Evolutionary conservation across 164 flowering plant species (phyloP).

Genomic region (Paratinospora sagittata): DNA sequence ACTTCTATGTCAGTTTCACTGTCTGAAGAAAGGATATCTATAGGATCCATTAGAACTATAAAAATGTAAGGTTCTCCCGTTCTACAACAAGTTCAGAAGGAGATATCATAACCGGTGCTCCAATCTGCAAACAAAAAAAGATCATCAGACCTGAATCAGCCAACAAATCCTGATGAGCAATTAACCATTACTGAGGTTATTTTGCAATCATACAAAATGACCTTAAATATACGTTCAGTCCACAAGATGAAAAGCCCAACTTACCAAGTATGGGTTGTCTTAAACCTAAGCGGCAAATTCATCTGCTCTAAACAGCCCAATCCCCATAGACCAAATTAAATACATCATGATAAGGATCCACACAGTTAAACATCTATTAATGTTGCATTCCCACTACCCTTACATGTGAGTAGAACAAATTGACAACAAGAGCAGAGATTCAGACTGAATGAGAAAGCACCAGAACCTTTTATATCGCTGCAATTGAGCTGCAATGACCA

Average conservation of each 20-base stretch:
- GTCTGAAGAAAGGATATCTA: constrained; percentile 73
- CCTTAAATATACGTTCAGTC: background rate
- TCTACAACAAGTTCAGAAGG: constrained; percentile 13
- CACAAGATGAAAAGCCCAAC: background rate
- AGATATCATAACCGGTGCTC: constrained; percentile 10
- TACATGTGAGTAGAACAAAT: constrained; percentile 3
- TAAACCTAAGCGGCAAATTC: constrained; percentile 24
- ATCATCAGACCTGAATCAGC: background rate
- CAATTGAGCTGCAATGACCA: background rate
- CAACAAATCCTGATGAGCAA: background rate
- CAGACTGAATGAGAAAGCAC: constrained; percentile 5
- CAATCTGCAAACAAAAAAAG: constrained; percentile 23
- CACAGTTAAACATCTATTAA: constrained; percentile 20
- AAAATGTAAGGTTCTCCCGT: constrained; percentile 4
- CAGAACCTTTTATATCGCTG: constrained; percentile 3
- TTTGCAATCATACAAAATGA: background rate
- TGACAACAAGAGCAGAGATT: constrained; percentile 1
- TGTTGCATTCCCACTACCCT: constrained; percentile 15
- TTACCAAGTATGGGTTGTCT: constrained; percentile 21
- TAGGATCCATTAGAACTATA: constrained; percentile 35
- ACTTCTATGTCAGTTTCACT: constrained; percentile 48
- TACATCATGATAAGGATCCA: constrained; percentile 14
- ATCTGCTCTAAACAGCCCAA: constrained; percentile 21
- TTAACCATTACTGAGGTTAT: background rate
- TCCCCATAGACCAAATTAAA: constrained; percentile 1